A percentile compares a stretch with the other conserved stretches of the same genome.
Evolutionary conservation across 345 rosid genomes (phyloP).

Genomic region (Sonneratia alba): DNA sequence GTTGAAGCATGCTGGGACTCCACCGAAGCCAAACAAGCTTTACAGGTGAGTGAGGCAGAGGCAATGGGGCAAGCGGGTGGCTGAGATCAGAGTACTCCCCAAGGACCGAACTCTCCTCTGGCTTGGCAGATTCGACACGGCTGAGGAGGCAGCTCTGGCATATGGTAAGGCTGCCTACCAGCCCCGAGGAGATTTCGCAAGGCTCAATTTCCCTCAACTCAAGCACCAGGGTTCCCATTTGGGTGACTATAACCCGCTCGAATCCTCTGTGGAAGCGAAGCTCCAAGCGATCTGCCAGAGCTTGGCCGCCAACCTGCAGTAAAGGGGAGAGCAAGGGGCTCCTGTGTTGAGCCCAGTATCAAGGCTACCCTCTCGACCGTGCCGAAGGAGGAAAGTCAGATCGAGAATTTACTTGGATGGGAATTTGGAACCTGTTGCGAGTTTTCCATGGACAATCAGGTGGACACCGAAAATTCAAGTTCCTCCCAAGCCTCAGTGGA

Average conservation of each 20-base stretch:
- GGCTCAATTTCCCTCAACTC: conserved; percentile 77
- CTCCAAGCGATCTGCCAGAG: conserved; percentile 70
- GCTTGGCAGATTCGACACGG: conserved; percentile 93
- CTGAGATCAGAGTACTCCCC: conserved; percentile 76
- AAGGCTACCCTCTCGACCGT: conserved; percentile 5
- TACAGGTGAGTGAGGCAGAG: conserved; percentile 89
- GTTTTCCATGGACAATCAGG: conserved; percentile 15
- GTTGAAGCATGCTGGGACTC: conserved; percentile 39
- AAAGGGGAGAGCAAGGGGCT: conserved; percentile 36
- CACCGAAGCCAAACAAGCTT: conserved; percentile 49
- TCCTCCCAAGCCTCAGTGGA: conserved; percentile 31
- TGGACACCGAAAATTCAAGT: conserved; percentile 14
- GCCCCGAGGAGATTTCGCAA: conserved; percentile 69
- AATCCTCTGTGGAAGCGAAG: conserved; percentile 77
- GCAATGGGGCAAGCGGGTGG: conserved; percentile 97
- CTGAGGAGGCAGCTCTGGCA: conserved; percentile 86
- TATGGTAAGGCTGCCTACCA: conserved; percentile 79
- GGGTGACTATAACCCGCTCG: conserved; percentile 62
- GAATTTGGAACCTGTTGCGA: conserved; percentile 18
- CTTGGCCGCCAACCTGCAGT: conserved; percentile 29
- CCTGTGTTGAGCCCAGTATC: conserved; percentile 5
- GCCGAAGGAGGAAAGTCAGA: conserved; percentile 9
- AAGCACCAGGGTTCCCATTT: conserved; percentile 40
- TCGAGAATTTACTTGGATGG: neutral
- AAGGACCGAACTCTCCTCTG: conserved; percentile 84